Percentiles rank a stretch among this genome's conserved stretches.
phyloP scores from a whole-genome alignment of 1,139 yeast species.

The Martiniozyma asiatica region DNA sequence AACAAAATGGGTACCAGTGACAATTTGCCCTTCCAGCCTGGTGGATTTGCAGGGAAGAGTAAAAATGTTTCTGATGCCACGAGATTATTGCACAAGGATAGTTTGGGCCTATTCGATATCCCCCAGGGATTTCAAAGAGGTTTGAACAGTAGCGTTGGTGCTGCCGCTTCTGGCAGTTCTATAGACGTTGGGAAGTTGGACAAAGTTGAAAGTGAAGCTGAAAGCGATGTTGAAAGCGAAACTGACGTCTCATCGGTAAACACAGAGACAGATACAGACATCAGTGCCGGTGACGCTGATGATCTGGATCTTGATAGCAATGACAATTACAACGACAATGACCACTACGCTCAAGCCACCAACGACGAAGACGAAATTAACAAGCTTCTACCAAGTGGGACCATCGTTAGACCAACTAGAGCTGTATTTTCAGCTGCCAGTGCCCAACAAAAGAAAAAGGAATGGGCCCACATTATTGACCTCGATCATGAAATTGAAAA shows the following conservation, averaged over 20 bases:
- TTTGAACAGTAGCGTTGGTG: no score
- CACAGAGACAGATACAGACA: no score
- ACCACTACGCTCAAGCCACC: no score
- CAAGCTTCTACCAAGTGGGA: constrained; percentile 56
- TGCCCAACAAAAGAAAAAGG: constrained; percentile 28
- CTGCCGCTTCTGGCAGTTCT: no score
- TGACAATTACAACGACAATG: no score
- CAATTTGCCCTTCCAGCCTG: constrained; percentile 86
- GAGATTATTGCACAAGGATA: constrained; percentile 48
- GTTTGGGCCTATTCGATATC: constrained; percentile 62
- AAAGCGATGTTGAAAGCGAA: no score
- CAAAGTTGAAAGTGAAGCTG: no score
- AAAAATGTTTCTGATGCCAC: constrained; percentile 24
- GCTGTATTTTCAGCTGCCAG: constrained; percentile 10
- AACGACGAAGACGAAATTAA: constrained; percentile 45
- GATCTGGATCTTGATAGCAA: no score
- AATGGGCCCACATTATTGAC: constrained; percentile 96
- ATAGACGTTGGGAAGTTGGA: no score
- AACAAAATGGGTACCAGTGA: constrained; percentile 60
- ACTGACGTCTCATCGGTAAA: no score
- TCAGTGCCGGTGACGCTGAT: no score
- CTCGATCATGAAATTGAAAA: constrained; percentile 72
- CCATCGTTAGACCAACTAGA: constrained; percentile 26
- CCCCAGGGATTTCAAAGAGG: constrained; percentile 83
- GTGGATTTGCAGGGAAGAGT: constrained; percentile 47